Base-by-base conservation (phyloP, 768 basidiomycete genomes). In the Calocybe indica region DNA sequence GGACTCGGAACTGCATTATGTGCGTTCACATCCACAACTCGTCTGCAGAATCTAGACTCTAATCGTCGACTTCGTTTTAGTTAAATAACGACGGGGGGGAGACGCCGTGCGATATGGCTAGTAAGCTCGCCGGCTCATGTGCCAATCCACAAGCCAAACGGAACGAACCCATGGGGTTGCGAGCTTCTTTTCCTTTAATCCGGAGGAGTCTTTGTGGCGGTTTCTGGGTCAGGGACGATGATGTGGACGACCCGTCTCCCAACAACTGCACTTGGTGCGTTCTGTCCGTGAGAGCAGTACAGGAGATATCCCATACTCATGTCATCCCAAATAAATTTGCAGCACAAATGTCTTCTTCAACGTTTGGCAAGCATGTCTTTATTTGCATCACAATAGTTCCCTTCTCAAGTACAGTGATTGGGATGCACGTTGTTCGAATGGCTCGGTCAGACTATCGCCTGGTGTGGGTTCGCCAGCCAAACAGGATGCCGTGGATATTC, bases 331-430 rank as follows among this genome's bases (percentile, higher is more conserved):
- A 45, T 8, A 1, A 28, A 30, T 43, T 37, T 49, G 31, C 39
- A 70, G 69, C 51, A 68, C 64, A 31, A 60, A 55, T 34, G 58
- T 64, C 7, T 62, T 58, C 28, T 62, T 61, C 54, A 58, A 62
- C 34, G 28, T 63, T 9, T 63, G 59, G 59, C 55, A 52, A 38
- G 59, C 61, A 13, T 63, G 62, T 52, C 39, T 50, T 7, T 13
- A 40, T 13, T 41, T 49, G 13, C 32, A 48, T 13, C 49, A 38
- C 15, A 47, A 49, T 33, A 39, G 10, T 5, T 31, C 40, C 3
- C 51, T 37, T 32, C 53, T 49, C 37, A 31, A 29, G 0, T 51
- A 48, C 39, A 41, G 8, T 33, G 49, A 45, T 15, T 54, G 51
- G 56, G 45, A 7, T 13, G 7, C 44, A 15, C 14, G 34, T 10